phyloP scores from a whole-genome alignment of 176 grass and related monocot species.

The Alopecurus myosuroides region DNA sequence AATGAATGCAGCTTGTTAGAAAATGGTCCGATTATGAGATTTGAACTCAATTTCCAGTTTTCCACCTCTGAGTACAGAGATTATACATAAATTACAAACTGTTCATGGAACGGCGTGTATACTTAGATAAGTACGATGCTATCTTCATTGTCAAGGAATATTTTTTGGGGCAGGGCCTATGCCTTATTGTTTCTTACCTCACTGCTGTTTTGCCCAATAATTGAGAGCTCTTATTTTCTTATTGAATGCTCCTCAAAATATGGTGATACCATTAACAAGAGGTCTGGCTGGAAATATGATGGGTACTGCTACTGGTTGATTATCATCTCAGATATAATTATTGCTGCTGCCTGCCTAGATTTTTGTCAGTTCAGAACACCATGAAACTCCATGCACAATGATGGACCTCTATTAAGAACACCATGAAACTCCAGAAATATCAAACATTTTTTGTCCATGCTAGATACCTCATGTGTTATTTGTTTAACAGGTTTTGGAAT shows the following conservation, averaged over 20 bases:
- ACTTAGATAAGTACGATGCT: not conserved
- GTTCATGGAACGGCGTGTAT: not conserved
- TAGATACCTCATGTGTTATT: not conserved
- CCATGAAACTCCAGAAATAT: not conserved
- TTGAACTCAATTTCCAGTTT: not conserved
- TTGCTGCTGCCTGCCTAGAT: not conserved
- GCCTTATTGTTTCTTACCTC: not conserved
- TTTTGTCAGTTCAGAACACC: constrained; percentile 10
- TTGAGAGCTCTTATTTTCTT: not conserved
- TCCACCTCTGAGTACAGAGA: not conserved
- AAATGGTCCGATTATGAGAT: not conserved
- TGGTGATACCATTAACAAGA: not conserved
- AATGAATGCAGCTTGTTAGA: not conserved
- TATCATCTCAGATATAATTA: not conserved
- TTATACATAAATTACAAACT: not conserved
- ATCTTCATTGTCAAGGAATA: not conserved
- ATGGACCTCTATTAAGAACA: not conserved
- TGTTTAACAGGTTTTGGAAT: constrained; percentile 68
- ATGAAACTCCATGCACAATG: not conserved
- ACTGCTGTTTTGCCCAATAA: not conserved
- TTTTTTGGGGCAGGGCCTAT: not conserved
- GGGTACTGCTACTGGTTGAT: not conserved
- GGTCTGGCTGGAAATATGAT: not conserved
- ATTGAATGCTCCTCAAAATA: not conserved
- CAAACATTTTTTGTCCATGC: constrained; percentile 9